Conservation (phyloP, 2,329 filamentous ascomycete species). For the Calonectria pauciramosa region DNA sequence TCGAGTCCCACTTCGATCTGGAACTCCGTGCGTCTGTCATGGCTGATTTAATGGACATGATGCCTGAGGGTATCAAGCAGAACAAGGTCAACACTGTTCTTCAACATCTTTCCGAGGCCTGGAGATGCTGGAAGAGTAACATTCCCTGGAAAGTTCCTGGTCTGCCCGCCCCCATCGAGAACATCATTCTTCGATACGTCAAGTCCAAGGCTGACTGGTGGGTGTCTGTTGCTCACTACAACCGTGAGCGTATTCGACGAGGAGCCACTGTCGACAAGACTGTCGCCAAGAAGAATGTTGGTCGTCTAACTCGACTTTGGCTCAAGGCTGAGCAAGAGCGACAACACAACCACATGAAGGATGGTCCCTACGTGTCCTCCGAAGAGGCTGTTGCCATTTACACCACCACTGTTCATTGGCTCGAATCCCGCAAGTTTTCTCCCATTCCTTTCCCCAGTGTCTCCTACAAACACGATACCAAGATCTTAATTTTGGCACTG, state of each 20-base stretch:
- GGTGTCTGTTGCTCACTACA: conserved; percentile 99
- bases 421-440: conserved; percentile 98
- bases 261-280: conserved; percentile 99
- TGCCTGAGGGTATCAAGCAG: conserved; percentile 99
- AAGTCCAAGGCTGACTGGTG: conserved; percentile 99
- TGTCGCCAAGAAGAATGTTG: conserved; percentile 98
- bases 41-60: conserved; percentile 99
- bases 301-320: conserved; percentile 94
- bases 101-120: conserved; percentile 97
- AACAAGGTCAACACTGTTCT: conserved; percentile 99
- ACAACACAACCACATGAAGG: conserved; percentile 99
- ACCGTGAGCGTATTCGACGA: conserved; percentile 94
- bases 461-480: conserved; percentile 99
- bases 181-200: conserved; percentile 97
- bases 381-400: conserved; percentile 99
- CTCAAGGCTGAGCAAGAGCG: conserved; percentile 98
- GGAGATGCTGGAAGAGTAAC: conserved; percentile 99
- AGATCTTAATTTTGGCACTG: conserved; percentile 95
- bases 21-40: conserved; percentile 98
- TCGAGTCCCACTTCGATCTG: conserved; percentile 98
- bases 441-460: conserved; percentile 99
- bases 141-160: conserved; percentile 99
- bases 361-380: conserved; percentile 97
- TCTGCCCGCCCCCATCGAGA: conserved; percentile 95
- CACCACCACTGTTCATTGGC: conserved; percentile 98